These are phyloP conservation scores for Pichia sp. DNA, from an alignment of 1,139 yeast species.

Conservation along the genomic window DNA sequence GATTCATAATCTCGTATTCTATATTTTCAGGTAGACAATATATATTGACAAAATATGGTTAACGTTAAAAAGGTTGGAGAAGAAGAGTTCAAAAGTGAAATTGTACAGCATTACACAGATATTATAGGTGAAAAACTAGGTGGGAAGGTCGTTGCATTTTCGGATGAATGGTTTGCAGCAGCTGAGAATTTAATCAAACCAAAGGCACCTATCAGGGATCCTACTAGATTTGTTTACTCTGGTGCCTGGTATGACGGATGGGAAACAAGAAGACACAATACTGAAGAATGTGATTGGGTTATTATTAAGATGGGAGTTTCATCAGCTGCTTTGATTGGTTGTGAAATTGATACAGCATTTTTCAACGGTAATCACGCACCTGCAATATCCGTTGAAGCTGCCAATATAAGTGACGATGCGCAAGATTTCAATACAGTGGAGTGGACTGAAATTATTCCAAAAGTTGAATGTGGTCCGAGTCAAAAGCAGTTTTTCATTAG, in stretches of 20 bases:
- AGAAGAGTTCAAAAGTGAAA: slow-evolving; percentile 37
- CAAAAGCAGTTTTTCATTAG: slow-evolving; percentile 78
- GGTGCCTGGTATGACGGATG: slow-evolving; percentile 99
- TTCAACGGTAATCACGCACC: slow-evolving; percentile 97
- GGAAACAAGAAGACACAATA: slow-evolving; percentile 94
- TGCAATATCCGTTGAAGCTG: slow-evolving; percentile 74
- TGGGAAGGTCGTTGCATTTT: slow-evolving; percentile 57
- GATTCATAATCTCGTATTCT: too few species aligned
- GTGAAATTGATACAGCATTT: slow-evolving; percentile 87
- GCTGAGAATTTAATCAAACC: slow-evolving; percentile 87
- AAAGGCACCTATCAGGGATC: slow-evolving; percentile 69
- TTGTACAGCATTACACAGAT: slow-evolving; percentile 51
- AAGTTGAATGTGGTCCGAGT: slow-evolving; percentile 79
- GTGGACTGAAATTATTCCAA: slow-evolving; percentile 68
- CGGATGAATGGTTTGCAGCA: slow-evolving; percentile 94
- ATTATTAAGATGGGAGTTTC: slow-evolving; percentile 76
- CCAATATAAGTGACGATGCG: slow-evolving; percentile 31
- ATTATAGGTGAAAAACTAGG: slow-evolving; percentile 83
- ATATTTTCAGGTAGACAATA: background rate
- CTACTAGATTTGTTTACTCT: slow-evolving; percentile 66
- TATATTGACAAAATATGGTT: background rate
- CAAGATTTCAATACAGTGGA: slow-evolving; percentile 29
- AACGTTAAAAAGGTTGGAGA: slow-evolving; percentile 18
- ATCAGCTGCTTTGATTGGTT: slow-evolving; percentile 69
- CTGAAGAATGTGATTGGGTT: slow-evolving; percentile 80